Percentiles rank a stretch among this genome's conserved stretches.
Evolutionary conservation across 768 basidiomycete species (phyloP).

Genomic region (Kockovaella imperatae): DNA sequence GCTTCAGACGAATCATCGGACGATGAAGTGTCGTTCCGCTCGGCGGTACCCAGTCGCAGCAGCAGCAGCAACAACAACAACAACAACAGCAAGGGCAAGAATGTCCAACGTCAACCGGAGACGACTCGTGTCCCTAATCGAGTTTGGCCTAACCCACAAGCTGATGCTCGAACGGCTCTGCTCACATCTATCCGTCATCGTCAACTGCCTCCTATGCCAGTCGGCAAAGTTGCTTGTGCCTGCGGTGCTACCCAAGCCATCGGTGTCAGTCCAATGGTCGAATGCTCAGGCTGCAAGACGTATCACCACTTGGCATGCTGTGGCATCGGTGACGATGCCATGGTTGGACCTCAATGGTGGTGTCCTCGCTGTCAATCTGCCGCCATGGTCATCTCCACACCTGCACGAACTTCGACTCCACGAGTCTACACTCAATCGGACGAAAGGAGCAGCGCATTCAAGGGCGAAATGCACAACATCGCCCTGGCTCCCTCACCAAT

Average conservation of each 20-base stretch:
- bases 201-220: slow-evolving; percentile 11
- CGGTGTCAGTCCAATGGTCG: slow-evolving; percentile 26
- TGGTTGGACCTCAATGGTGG: slow-evolving; percentile 28
- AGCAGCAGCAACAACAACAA: no score
- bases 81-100: slow-evolving; percentile 38
- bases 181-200: slow-evolving; percentile 23
- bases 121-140: background rate
- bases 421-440: slow-evolving; percentile 25
- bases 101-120: slow-evolving; percentile 10
- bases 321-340: slow-evolving; percentile 24
- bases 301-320: slow-evolving; percentile 37
- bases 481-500: slow-evolving; percentile 38
- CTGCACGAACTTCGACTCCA: slow-evolving; percentile 14
- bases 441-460: slow-evolving; percentile 30
- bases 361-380: slow-evolving; percentile 17
- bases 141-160: slow-evolving; percentile 2
- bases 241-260: slow-evolving; percentile 18
- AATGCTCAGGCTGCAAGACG: slow-evolving; percentile 27
- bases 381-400: slow-evolving; percentile 16
- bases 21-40: slow-evolving; percentile 15
- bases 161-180: slow-evolving; percentile 29
- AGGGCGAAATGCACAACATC: slow-evolving; percentile 23
- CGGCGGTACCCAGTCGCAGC: slow-evolving; percentile 12
- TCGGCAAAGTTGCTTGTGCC: slow-evolving; percentile 23
- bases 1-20: slow-evolving; percentile 28